These are phyloP conservation scores for Platanus orientalis DNA, from an alignment of 164 flowering plant genomes.

Conservation along the genomic window DNA sequence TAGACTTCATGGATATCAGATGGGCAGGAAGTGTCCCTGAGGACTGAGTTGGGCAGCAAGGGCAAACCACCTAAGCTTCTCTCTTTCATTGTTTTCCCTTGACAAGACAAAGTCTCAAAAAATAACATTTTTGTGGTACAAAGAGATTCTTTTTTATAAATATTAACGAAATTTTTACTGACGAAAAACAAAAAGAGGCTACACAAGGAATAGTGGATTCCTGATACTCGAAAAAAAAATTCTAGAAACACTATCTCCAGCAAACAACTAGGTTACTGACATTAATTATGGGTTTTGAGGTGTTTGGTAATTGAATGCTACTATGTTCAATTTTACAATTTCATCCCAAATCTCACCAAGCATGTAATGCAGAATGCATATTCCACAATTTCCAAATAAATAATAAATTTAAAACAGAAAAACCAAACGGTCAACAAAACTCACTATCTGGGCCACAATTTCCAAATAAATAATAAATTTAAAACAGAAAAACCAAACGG, in stretches of 20 bases:
- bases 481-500: background rate
- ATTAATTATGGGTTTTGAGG: background rate
- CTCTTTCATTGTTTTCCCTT: background rate
- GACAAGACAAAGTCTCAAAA: background rate
- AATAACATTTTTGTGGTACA: background rate
- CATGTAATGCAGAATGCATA: background rate
- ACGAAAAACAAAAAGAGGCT: too few relatives aligned
- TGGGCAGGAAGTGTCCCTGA: background rate
- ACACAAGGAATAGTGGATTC: too few relatives aligned
- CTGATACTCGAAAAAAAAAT: too few relatives aligned
- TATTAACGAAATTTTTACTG: too few relatives aligned
- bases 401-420: background rate
- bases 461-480: constrained; percentile 1
- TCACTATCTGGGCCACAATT: constrained; percentile 95
- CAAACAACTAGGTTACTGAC: too few relatives aligned
- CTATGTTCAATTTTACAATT: background rate
- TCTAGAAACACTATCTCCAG: too few relatives aligned
- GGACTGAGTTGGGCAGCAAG: background rate
- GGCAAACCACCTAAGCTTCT: background rate
- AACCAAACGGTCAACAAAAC: constrained; percentile 20
- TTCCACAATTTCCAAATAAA: constrained; percentile 2
- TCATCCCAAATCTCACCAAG: background rate
- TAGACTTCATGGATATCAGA: background rate
- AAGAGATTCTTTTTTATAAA: too few relatives aligned
- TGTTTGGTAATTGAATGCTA: background rate